Base-by-base conservation (phyloP, 495 filamentous ascomycete genomes). In the Friedmanniomyces endolithicus region DNA sequence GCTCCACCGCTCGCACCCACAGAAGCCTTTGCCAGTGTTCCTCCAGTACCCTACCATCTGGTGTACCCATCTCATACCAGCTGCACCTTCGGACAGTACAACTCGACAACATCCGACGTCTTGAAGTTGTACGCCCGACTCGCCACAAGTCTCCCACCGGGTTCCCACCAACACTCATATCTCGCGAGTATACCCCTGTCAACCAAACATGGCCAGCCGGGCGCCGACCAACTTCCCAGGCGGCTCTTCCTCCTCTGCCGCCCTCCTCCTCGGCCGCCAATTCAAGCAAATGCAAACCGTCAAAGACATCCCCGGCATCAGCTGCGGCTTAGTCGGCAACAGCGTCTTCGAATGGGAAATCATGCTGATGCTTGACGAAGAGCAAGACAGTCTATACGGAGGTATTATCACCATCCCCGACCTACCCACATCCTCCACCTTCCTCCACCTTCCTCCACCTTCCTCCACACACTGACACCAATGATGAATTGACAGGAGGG, bases 301-400 rank as follows among this genome's bases (percentile, higher is more conserved):
- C 63, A 89, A 87, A 64, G 87, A 94, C 69, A 84, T 96, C 29
- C 87, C 88, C 0, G 92, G 89, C 35, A 95, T 98, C 63, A 94
- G 88, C 59, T 92, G 85, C 65, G 92, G 92, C 1, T 74, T 98
- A 29, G 81, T 92, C 23, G 81, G 82, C 62, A 83, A 75, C 72
- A 96, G 94, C 65, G 84, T 97, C n/a, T 96, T 95, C 60, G 85
- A 96, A 74, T 98, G 92, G 92, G 90, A 97, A 68, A 88, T 98
- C 16, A 95, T 95, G 85, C 78, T 98, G 33, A 98, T 98, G 92
- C 92, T 98, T 63, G 86, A 78, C 29, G 92, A 98, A 64, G 92
- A 98, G 59, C 59, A 62, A 45, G 59, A 87, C 70, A 90, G 94
- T 69, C 84, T 87, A 64, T 98, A 97, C 64, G 94, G 90, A 61